phyloP scores from a whole-genome alignment of 2,329 filamentous ascomycete species.

The Paraconiothyrium sp. region DNA sequence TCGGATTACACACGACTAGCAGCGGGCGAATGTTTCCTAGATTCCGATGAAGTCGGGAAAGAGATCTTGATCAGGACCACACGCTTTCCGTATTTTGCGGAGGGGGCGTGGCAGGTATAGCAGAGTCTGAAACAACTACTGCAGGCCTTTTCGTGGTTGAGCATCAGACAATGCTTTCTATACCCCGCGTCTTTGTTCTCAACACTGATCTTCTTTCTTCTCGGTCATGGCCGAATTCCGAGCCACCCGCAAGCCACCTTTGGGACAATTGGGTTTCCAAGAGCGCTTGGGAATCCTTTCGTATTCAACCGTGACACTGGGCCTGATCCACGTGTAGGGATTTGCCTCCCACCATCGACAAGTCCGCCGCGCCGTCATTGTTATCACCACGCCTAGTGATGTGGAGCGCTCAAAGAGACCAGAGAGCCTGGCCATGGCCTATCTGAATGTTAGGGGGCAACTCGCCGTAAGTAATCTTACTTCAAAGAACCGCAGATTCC shows the following conservation, averaged over 20 bases:
- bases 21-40: no score
- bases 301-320: slow-evolving; percentile 8
- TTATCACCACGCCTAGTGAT: neutral
- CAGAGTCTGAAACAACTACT: neutral
- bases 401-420: slow-evolving; percentile 8
- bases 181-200: slow-evolving; percentile 1
- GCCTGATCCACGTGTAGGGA: neutral
- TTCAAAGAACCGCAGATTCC: neutral
- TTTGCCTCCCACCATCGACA: neutral
- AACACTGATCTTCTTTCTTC: neutral
- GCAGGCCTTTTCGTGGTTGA: neutral
- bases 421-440: neutral
- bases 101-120: no score
- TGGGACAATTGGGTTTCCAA: neutral
- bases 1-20: no score
- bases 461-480: neutral
- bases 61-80: no score
- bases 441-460: neutral
- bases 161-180: neutral
- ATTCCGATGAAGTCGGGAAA: no score
- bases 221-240: slow-evolving; percentile 1
- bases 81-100: no score
- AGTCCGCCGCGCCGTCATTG: slow-evolving; percentile 14
- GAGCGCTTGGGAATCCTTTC: neutral
- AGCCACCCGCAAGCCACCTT: slow-evolving; percentile 1